phyloP scores from a whole-genome alignment of 345 rosid genomes.

The Populus alba region DNA sequence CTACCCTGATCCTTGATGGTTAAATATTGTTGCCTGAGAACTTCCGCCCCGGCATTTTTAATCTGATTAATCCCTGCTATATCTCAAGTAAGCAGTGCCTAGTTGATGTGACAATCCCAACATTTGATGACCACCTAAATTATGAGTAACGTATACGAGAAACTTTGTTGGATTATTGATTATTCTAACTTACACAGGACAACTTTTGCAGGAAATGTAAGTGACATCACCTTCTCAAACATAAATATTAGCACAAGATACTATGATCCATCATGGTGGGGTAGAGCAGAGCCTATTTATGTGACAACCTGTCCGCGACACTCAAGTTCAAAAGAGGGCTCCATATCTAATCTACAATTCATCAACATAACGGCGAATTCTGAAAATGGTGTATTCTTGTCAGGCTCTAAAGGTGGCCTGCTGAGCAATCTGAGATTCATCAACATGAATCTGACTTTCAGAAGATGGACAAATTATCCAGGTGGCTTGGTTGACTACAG shows the following conservation, averaged over 20 bases:
- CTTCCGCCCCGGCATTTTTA: neutral
- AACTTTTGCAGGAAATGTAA: constrained; percentile 68
- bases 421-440: constrained; percentile 60
- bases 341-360: constrained; percentile 61
- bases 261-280: constrained; percentile 91
- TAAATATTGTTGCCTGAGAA: neutral
- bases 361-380: constrained; percentile 63
- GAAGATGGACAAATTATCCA: constrained; percentile 62
- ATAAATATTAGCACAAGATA: constrained; percentile 80
- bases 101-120: neutral
- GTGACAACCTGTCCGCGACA: constrained; percentile 70
- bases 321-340: constrained; percentile 47
- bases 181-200: neutral
- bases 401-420: constrained; percentile 67
- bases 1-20: neutral
- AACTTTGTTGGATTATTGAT: neutral
- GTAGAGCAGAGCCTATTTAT: constrained; percentile 94
- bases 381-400: constrained; percentile 80
- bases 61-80: neutral
- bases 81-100: neutral
- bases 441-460: constrained; percentile 56
- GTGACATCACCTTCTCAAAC: constrained; percentile 75
- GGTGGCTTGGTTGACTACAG: constrained; percentile 80
- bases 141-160: neutral
- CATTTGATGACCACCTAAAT: neutral